phyloP scores from a whole-genome alignment of 768 basidiomycete species.

The Trametes cinnabarina region DNA sequence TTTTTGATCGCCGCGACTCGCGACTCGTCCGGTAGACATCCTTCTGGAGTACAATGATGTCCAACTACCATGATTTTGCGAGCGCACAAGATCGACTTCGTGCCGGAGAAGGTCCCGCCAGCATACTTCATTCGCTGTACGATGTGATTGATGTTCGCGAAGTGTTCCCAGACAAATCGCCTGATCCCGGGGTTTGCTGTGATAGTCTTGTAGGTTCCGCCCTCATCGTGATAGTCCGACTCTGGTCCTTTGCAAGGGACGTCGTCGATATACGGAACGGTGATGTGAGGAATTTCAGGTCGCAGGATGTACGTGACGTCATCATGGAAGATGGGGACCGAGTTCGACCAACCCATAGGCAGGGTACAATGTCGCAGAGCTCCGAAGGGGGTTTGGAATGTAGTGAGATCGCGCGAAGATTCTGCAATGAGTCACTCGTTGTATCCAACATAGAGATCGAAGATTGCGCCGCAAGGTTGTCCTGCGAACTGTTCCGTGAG shows the following conservation, averaged over 20 bases:
- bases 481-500: constrained; percentile 10
- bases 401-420: constrained; percentile 11
- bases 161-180: too few species aligned
- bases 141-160: too few species aligned
- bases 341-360: too few species aligned
- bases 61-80: too few species aligned
- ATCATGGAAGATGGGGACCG: neutral
- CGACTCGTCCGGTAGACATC: too few species aligned
- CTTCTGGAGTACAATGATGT: too few species aligned
- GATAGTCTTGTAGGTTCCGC: neutral
- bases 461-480: constrained; percentile 13
- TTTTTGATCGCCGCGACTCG: too few species aligned
- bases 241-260: neutral
- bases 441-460: constrained; percentile 16
- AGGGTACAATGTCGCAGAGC: neutral
- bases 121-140: too few species aligned
- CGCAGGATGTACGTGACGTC: constrained; percentile 12
- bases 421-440: constrained; percentile 6
- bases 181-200: neutral
- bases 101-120: too few species aligned
- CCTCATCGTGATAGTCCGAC: neutral
- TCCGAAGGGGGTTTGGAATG: constrained; percentile 15
- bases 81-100: too few species aligned
- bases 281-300: too few species aligned
- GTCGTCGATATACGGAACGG: too few species aligned